Conservation (phyloP, 495 filamentous ascomycete genomes). For the Neurospora africana region DNA sequence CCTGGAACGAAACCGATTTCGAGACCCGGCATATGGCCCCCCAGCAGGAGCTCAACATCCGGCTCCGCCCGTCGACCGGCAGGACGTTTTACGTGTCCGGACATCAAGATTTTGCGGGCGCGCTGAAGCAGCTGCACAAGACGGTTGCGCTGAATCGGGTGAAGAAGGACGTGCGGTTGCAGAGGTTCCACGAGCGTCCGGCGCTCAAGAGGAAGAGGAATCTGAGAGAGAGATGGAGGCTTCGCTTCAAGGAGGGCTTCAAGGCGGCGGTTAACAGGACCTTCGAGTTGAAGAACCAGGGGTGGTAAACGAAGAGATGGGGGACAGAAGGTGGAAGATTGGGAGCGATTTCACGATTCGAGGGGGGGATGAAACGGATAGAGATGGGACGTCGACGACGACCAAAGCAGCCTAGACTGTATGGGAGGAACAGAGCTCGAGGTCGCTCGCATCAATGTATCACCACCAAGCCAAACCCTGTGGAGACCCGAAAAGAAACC, state of each 20-base stretch:
- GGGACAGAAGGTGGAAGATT: not conserved
- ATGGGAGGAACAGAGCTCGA: not conserved
- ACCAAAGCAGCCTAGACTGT: not conserved
- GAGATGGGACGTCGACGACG: not conserved
- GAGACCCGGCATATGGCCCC: conserved; percentile 4
- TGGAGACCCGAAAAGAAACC: not conserved
- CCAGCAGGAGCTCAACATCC: conserved; percentile 19
- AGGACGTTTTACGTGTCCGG: conserved; percentile 44
- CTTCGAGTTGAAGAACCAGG: conserved; percentile 56
- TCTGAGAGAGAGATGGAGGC: conserved; percentile 53
- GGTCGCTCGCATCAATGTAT: not conserved
- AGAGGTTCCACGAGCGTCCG: conserved; percentile 60
- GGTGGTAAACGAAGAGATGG: conserved; percentile 45
- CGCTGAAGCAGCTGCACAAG: conserved; percentile 40
- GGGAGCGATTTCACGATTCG: not conserved
- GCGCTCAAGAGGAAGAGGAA: conserved; percentile 67
- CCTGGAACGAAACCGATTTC: conserved; percentile 8
- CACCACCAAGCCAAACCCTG: not conserved
- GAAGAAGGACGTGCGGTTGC: conserved; percentile 32
- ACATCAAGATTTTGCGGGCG: conserved; percentile 42
- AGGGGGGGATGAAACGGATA: not conserved
- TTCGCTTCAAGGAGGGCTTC: conserved; percentile 56
- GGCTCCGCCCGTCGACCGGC: conserved; percentile 44
- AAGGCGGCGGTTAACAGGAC: conserved; percentile 47
- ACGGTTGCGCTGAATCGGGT: conserved; percentile 41